Evolutionary conservation across 306 rosid genomes (phyloP), one percentile per base, ranked within the genome.

Genomic region (Lathyrus oleraceus): DNA sequence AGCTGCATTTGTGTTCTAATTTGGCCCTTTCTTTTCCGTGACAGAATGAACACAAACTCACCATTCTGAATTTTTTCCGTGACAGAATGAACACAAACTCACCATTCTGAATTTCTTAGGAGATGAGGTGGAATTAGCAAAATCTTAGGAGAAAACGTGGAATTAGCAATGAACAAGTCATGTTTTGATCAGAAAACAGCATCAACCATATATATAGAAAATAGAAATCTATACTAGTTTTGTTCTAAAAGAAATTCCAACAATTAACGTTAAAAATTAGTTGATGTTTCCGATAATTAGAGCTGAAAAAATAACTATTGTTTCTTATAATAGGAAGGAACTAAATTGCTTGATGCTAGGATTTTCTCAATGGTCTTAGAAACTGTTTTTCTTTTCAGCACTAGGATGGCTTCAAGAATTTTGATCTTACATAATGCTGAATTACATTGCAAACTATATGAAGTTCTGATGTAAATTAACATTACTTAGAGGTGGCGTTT

Each of bases 391-490:
- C 52, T 61, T 60, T 16, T 23, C 74, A 23, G 44, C 45, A 10
- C 70, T 60, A 19, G 27, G 14, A 40, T 61, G 10, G 20, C 20
- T 58, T 78, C 10, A 53, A 61, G 68, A 73, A 57, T 73, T 62
- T 16, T 38, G 27, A 48, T 38, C 38, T 14, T 32, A 39, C 44
- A 61, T 40, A 49, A 15, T 59, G 20, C 36, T 65, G 61, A 53
- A 39, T 40, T 28, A 28, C 32, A 49, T 61, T 52, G 71, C 65
- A 52, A 62, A 15, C 36, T 40, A 21, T 42, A 28, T 27, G 38
- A 42, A 53, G 53, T 49, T 49, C 25, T 60, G 8, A 42, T 28
- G 25, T 57, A 10, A 54, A 70, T 44, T 44, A 52, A 77, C 62
- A 36, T 72, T 72, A 69, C 43, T 38, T 58, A 60, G 65, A 15